Evolutionary conservation across 176 grass and related monocot genomes (phyloP).

Genomic region (Aegilops umbellulata): DNA sequence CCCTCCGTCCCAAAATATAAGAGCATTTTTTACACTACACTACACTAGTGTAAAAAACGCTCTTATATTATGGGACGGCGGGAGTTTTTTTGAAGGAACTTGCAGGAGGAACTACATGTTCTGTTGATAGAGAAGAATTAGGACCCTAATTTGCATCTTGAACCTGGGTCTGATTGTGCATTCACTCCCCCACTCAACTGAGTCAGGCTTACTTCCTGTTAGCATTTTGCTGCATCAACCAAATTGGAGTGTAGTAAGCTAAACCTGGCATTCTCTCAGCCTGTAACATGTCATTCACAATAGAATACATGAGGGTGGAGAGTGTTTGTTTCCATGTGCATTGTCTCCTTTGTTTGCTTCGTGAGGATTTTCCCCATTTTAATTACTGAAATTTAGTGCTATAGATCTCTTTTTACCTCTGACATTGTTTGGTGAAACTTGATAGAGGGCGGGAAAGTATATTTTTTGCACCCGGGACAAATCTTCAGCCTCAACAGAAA

Average conservation of each 20-base stretch:
- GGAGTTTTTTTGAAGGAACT: neutral
- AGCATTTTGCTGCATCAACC: neutral
- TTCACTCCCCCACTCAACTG: neutral
- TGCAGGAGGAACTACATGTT: neutral
- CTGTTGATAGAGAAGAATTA: neutral
- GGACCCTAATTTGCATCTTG: neutral
- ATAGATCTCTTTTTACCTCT: neutral
- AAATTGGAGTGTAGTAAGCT: neutral
- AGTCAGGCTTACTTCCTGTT: neutral
- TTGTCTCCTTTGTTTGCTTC: neutral
- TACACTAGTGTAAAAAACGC: no score
- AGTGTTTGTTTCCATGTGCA: neutral
- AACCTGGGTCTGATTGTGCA: neutral
- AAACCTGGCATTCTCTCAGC: neutral
- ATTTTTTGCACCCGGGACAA: slow-evolving; percentile 48
- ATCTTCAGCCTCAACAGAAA: slow-evolving; percentile 55
- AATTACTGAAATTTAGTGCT: slow-evolving; percentile 3
- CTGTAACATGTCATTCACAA: neutral
- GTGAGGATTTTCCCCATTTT: neutral
- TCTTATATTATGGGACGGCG: no score
- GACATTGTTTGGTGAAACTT: slow-evolving; percentile 32
- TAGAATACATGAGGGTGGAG: neutral
- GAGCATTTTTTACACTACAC: no score
- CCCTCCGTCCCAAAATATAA: no score
- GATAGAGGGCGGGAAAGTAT: slow-evolving; percentile 92